Conservation (phyloP, 106 monocot species). For the Posidonia australis region DNA sequence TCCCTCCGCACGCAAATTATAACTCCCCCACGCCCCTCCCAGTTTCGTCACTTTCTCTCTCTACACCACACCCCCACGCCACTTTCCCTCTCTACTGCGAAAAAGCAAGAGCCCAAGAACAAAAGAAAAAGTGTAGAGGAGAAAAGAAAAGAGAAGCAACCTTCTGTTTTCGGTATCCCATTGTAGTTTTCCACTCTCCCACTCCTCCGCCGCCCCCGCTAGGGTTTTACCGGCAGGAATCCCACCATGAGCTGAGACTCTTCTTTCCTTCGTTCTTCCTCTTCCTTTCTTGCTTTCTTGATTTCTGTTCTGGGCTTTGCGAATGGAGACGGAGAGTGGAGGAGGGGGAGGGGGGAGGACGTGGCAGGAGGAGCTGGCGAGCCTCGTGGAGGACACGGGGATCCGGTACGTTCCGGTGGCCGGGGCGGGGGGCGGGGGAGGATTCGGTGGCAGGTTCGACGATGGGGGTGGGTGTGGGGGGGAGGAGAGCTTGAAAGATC, state of each 20-base stretch:
- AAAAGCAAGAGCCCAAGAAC: neutral
- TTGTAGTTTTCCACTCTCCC: neutral
- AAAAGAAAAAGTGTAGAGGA: too few species aligned
- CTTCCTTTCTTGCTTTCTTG: neutral
- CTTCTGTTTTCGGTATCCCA: neutral
- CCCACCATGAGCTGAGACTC: neutral
- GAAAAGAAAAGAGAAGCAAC: neutral
- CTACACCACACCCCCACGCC: too few species aligned
- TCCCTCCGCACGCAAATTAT: neutral
- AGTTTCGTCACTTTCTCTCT: neutral
- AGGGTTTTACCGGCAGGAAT: neutral
- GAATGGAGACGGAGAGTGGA: conserved; percentile 1
- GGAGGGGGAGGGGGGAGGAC: conserved; percentile 16
- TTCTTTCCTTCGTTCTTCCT: neutral
- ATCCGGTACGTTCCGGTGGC: conserved; percentile 5
- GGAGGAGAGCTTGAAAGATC: conserved; percentile 73
- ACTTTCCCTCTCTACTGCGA: neutral
- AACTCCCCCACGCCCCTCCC: neutral
- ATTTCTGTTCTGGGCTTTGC: neutral
- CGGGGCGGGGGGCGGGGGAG: conserved; percentile 5
- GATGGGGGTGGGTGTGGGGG: conserved; percentile 8
- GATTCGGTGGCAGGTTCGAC: conserved; percentile 17
- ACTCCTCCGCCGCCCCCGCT: neutral
- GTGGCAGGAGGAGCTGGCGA: conserved; percentile 58
- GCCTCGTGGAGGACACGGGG: conserved; percentile 29